Evolutionary conservation across 768 basidiomycete genomes (phyloP), one percentile per base, ranked within the genome.

Genomic region (Boletus rufocinnamomeus): DNA sequence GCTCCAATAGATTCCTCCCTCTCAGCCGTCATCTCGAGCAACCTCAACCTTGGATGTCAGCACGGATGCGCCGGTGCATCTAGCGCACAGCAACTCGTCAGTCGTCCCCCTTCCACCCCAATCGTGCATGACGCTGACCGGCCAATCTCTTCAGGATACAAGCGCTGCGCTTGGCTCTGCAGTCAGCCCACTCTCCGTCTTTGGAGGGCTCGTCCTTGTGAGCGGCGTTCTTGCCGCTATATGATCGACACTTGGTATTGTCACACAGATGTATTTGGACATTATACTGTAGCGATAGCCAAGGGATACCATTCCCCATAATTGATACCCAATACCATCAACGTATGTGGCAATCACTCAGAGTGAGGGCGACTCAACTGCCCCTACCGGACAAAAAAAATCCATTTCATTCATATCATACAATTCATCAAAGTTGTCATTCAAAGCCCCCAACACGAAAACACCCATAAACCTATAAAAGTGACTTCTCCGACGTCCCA

Each of bases 11-110:
- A 72, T 34, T 14, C 67, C 6, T 25, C 2, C 2, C 30, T 67
- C n/a, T 43, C 69, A 8, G 14, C 54, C 5, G 41, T 65, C 54
- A 13, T 72, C 6, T 51, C 60, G 25, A 72, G 56, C 44, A 72
- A 74, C 56, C 52, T 61, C 23, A 67, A 71, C 28, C 53, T 69
- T 13, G 62, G 45, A 16, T 72, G 71, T 41, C 38, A 48, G 17
- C 34, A 72, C 6, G 71, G 67, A 30, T 74, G 72, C 30, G 2
- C 51, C 1, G 63, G 37, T 0, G 53, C 70, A 21, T 51, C 57
- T 4, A 66, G 64, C 44, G 62, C 55, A 23, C 63, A 70, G 34
- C 64, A 66, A 6, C 60, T 64, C 25, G 71, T 72, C 50, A 45
- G 67, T 56, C 11, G 4, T 23, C 9, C 17, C 4, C 23, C 9